Evolutionary conservation across 2,329 filamentous ascomycete species (phyloP), one percentile per base, ranked within the genome.

Genomic region (Monosporascus sp.): DNA sequence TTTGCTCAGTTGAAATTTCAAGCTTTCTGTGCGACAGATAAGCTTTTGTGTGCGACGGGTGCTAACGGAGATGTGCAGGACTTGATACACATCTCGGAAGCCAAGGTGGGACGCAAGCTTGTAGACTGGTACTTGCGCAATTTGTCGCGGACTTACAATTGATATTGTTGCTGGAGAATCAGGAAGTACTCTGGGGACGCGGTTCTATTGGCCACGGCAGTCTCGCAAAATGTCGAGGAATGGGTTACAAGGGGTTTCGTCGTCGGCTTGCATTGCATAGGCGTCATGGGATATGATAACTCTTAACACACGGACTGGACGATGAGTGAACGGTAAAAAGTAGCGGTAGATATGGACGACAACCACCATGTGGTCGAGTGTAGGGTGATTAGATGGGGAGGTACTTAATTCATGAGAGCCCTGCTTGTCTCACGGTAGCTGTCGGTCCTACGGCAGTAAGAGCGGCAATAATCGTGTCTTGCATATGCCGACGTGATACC

Each of bases 81-180:
- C 71, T 78, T 99, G 66, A 99, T 99, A 72, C 94, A 99, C 76
- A 94, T 99, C 64, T 97, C 93, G 55, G 94, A 99, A 77, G 93
- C 93, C 63, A 99, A 99, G 86, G 91, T 97, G 56, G 94, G 94
- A 69, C 85, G 94, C 66, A 95, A 94, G 78, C 79, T 99, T 68
- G 93, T 99, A 61, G 94, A 99, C 76, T 99, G 94, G 94, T 99
- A 99, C 74, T 84, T 99, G 70, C 87, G 94, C 70, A 99, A 99
- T 80, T 80, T 99, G 68, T 89, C 92, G 56, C 87, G 94, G 72
- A 95, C 92, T 55, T 99, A 99, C 79, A 96, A 88, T 58, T 77
- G 67, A 70, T 57, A 17, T 35, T 20, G 9, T 31, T 20, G 51
- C 28, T 41, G 44, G 38, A 35, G 45, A 41, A 53, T 50, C 49